phyloP scores from a whole-genome alignment of 148 eudicot genomes.

The Gaultheria prostrata region DNA sequence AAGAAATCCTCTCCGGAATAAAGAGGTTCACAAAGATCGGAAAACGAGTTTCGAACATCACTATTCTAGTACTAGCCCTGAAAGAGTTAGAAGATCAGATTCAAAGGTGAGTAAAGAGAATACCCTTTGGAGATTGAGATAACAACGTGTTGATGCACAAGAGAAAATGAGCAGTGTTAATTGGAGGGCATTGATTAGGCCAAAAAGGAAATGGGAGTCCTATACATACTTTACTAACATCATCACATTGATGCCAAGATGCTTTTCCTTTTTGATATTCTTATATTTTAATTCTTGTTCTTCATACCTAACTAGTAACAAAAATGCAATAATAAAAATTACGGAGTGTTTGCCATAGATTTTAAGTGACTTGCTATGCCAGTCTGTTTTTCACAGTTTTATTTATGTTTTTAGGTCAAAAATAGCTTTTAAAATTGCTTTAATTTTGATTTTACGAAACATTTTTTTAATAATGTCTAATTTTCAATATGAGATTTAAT shows the following conservation, averaged over 20 bases:
- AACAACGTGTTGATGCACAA: neutral
- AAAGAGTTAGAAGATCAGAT: neutral
- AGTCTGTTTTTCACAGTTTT: neutral
- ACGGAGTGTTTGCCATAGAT: neutral
- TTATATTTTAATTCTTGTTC: neutral
- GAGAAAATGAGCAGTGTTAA: neutral
- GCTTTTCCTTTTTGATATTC: neutral
- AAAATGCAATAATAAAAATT: neutral
- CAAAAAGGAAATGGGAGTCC: neutral
- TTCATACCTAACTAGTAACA: neutral
- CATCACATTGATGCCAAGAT: slow-evolving; percentile 4
- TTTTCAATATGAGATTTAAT: no score
- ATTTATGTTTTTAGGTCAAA: neutral
- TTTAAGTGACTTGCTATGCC: neutral
- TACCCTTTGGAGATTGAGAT: neutral
- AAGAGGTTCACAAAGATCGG: neutral
- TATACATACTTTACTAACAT: neutral
- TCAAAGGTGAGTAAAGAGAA: slow-evolving; percentile 1
- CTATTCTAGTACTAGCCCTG: neutral
- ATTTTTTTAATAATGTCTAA: neutral
- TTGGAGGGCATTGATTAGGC: neutral
- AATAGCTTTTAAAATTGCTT: neutral
- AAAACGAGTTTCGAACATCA: neutral
- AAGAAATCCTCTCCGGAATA: neutral
- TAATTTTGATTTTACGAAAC: neutral